Evolutionary conservation across 2,329 filamentous ascomycete species (phyloP).

Genomic region (Bipolaris zeicola): DNA sequence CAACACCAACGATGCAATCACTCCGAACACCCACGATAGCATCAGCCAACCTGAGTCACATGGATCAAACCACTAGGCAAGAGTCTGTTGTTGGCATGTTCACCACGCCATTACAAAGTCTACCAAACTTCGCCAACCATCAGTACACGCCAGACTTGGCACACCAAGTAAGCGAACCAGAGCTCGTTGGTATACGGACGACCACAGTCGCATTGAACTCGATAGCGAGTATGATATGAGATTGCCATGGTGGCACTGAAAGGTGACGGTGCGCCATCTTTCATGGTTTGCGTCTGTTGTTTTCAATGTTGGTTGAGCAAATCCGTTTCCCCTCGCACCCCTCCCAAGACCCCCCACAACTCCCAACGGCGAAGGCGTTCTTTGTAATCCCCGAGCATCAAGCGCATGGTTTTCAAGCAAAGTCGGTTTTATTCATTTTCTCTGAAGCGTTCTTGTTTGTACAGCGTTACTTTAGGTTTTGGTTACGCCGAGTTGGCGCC

Average conservation of each 20-base stretch:
- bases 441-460: slow-evolving; percentile 11
- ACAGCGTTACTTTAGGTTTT: slow-evolving; percentile 3
- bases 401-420: not conserved
- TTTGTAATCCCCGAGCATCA: not conserved
- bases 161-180: slow-evolving; percentile 43
- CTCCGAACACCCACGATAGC: slow-evolving; percentile 28
- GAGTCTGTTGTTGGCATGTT: slow-evolving; percentile 40
- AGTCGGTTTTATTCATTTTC: not conserved
- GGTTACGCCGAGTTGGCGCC: not conserved
- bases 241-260: not conserved
- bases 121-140: slow-evolving; percentile 31
- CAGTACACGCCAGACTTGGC: slow-evolving; percentile 24
- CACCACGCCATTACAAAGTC: slow-evolving; percentile 38
- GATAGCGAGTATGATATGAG: slow-evolving; percentile 45
- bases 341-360: not conserved
- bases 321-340: not conserved
- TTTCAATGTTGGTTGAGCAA: not conserved
- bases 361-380: not conserved
- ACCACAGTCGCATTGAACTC: slow-evolving; percentile 40
- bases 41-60: slow-evolving; percentile 21
- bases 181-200: slow-evolving; percentile 43
- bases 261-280: no score
- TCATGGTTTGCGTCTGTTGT: not conserved
- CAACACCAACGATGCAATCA: slow-evolving; percentile 28
- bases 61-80: slow-evolving; percentile 20